These are phyloP conservation scores for Coelastrella sp. DNA, from an alignment of 139 green algal genomes.

Conservation along the genomic window DNA sequence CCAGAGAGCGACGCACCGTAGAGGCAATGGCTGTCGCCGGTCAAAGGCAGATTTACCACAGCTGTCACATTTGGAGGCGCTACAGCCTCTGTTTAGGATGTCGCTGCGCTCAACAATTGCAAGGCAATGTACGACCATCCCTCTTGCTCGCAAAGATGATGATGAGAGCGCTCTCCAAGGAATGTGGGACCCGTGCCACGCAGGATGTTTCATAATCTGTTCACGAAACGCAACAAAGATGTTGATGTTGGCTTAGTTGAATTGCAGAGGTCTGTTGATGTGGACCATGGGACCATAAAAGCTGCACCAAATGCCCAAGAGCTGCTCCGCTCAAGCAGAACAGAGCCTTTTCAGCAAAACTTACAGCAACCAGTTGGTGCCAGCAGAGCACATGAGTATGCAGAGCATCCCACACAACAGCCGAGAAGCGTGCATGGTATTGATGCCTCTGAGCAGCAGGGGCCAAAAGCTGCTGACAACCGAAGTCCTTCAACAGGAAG, in stretches of 20 bases:
- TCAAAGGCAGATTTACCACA: no score
- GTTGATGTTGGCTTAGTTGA: not conserved
- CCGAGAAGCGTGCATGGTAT: no score
- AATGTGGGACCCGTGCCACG: not conserved
- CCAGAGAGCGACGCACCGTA: not conserved
- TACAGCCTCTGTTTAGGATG: no score
- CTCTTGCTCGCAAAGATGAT: not conserved
- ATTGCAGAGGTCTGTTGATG: not conserved
- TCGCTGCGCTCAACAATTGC: no score
- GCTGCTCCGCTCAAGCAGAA: not conserved
- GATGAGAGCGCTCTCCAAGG: not conserved
- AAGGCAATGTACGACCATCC: no score
- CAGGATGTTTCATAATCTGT: not conserved
- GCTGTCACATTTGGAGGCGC: no score
- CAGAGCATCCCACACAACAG: no score
- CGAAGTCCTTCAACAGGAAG: no score
- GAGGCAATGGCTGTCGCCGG: no score
- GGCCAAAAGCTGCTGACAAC: no score
- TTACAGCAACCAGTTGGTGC: not conserved
- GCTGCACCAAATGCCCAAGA: not conserved
- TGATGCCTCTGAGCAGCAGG: no score
- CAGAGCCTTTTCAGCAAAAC: not conserved
- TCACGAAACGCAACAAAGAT: not conserved
- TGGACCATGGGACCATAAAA: not conserved
- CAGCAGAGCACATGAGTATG: not conserved